Evolutionary conservation across 768 basidiomycete species (phyloP), one percentile per base, ranked within the genome.

Genomic region (Mrakia blollopis): DNA sequence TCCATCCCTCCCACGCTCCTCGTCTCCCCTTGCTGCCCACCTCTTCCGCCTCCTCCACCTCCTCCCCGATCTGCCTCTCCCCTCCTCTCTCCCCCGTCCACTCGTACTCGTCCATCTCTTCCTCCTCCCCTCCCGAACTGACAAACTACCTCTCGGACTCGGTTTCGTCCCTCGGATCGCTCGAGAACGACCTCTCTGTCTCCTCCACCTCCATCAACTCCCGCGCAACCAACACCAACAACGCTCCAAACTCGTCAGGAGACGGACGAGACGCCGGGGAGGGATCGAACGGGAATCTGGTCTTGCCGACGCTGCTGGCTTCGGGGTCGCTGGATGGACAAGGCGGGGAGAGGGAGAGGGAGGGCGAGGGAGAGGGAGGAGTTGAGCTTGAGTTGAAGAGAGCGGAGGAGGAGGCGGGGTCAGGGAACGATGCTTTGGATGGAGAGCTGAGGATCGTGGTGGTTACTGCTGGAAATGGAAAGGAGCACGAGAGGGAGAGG

Each of bases 201-300:
- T 37, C 37, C 65, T 57, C 57, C 25, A 16, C 57, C 16, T 30
- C 65, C 13, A 37, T 32, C 21, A n/a, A n/a, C n/a, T n/a, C n/a
- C n/a, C n/a, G n/a, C n/a, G 37, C 35, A 68, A 28, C 54, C 37
- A 28, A 8, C 13, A 30, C 16, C 70, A 2, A 9, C n/a, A 54
- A n/a, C 32, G 30, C 70, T 28, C 16, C 44, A 5, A 35, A 71
- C 28, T n/a, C n/a, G n/a, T n/a, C n/a, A n/a, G n/a, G n/a, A n/a
- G 41, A 28, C 25, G 8, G 8, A 9, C 47, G 21, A 32, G 69
- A 47, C 3, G 41, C 14, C 60, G 37, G 21, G 25, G 72, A n/a
- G 39, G 72, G 54, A 9, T 72, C 72, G 9, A 72, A 72, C 32
- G 72, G 72, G 37, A 72, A 72, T 23, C 8, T 72, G 50, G 72